Evolutionary conservation across 371 early-diverging fungal genomes (phyloP).

Genomic region (Mucor irregularis): DNA sequence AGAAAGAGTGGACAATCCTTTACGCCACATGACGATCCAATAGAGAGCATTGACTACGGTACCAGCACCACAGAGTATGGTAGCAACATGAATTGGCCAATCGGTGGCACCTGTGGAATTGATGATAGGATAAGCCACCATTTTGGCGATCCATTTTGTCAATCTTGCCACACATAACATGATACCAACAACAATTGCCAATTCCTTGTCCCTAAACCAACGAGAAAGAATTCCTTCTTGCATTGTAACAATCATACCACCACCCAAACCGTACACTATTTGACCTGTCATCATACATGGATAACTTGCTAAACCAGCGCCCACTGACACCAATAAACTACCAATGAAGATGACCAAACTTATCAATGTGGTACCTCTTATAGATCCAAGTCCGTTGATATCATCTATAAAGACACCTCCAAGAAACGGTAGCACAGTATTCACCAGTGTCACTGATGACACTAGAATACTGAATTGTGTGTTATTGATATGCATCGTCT

Average conservation of each 20-base stretch:
- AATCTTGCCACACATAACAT: slow-evolving; percentile 34
- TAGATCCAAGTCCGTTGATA: slow-evolving; percentile 32
- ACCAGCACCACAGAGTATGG: slow-evolving; percentile 39
- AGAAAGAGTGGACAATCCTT: slow-evolving; percentile 31
- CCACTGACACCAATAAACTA: slow-evolving; percentile 36
- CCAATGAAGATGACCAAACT: slow-evolving; percentile 38
- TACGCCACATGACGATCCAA: slow-evolving; percentile 37
- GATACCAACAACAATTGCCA: slow-evolving; percentile 40
- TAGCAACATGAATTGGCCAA: slow-evolving; percentile 39
- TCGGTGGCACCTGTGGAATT: slow-evolving; percentile 22
- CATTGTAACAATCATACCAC: slow-evolving; percentile 48
- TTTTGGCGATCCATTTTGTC: slow-evolving; percentile 43
- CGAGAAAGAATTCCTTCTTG: slow-evolving; percentile 48
- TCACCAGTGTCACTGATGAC: slow-evolving; percentile 70
- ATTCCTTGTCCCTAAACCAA: slow-evolving; percentile 47
- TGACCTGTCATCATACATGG: slow-evolving; percentile 47
- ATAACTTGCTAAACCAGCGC: slow-evolving; percentile 29
- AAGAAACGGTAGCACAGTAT: slow-evolving; percentile 66
- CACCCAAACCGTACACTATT: slow-evolving; percentile 47
- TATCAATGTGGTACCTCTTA: slow-evolving; percentile 39
- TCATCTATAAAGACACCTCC: slow-evolving; percentile 63
- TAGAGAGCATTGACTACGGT: slow-evolving; percentile 31
- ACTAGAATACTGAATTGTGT: slow-evolving; percentile 71
- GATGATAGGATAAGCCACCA: slow-evolving; percentile 42
- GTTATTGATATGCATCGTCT: slow-evolving; percentile 62